Percentiles rank a stretch among this genome's conserved stretches.
These are phyloP conservation scores for Leishmania gerbilli DNA, from an alignment of 208 protist species.

Conservation along the genomic window DNA sequence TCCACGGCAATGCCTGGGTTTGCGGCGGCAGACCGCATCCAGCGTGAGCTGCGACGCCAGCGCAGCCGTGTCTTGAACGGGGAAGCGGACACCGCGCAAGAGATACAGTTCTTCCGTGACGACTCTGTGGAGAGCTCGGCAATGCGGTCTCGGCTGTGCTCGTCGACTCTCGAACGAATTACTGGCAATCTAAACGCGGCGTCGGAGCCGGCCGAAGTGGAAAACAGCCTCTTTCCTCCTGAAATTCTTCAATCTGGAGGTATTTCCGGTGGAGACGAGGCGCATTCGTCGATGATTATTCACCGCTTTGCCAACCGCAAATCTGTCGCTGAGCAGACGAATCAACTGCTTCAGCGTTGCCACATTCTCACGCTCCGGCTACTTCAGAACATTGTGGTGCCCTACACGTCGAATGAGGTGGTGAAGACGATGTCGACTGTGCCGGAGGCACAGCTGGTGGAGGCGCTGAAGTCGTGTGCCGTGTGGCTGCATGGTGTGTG, in stretches of 20 bases:
- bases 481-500: slow-evolving; percentile 89
- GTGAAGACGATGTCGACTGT: slow-evolving; percentile 24
- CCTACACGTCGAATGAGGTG: slow-evolving; percentile 30
- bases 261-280: slow-evolving; percentile 72
- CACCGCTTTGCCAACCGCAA: slow-evolving; percentile 59
- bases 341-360: slow-evolving; percentile 56
- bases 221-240: slow-evolving; percentile 80
- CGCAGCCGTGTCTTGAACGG: slow-evolving; percentile 73
- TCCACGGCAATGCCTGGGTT: slow-evolving; percentile 39
- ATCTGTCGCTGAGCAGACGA: slow-evolving; percentile 56
- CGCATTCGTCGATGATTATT: slow-evolving; percentile 43
- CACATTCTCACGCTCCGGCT: slow-evolving; percentile 64
- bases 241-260: slow-evolving; percentile 79
- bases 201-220: slow-evolving; percentile 14
- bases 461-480: slow-evolving; percentile 46
- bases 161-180: slow-evolving; percentile 38
- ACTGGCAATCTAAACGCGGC: not conserved
- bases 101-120: slow-evolving; percentile 55
- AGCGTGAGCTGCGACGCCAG: slow-evolving; percentile 74
- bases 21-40: slow-evolving; percentile 56
- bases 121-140: slow-evolving; percentile 62
- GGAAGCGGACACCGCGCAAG: slow-evolving; percentile 54
- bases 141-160: slow-evolving; percentile 46
- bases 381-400: slow-evolving; percentile 19
- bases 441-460: slow-evolving; percentile 42